Evolutionary conservation across 2,329 filamentous ascomycete species (phyloP).

Genomic region (Colletotrichum lindemuthianum): DNA sequence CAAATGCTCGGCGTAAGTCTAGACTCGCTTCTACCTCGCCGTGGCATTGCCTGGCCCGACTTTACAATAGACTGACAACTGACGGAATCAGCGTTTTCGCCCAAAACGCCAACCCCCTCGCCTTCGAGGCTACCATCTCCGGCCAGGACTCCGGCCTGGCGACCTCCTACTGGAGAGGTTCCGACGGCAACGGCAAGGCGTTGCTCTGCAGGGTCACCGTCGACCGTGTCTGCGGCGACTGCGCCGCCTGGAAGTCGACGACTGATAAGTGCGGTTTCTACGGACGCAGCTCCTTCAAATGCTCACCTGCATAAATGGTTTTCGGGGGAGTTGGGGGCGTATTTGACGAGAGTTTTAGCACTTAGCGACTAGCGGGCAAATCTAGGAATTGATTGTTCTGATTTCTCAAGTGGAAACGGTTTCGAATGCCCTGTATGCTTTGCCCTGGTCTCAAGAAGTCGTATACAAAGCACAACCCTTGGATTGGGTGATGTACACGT

Average conservation of each 20-base stretch:
- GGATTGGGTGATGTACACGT: too few relatives aligned
- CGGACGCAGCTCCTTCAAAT: background rate
- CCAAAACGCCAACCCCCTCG: slow-evolving; percentile 2
- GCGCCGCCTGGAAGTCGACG: slow-evolving; percentile 12
- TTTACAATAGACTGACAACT: background rate
- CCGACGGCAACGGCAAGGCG: background rate
- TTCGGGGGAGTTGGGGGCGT: too few relatives aligned
- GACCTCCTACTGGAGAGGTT: slow-evolving; percentile 10
- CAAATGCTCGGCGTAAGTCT: slow-evolving; percentile 14
- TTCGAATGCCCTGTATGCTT: too few relatives aligned
- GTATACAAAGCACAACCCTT: too few relatives aligned
- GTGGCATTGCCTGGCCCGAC: too few relatives aligned
- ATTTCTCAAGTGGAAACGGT: too few relatives aligned
- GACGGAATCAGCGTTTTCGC: background rate
- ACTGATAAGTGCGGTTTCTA: slow-evolving; percentile 17
- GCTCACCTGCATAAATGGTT: background rate
- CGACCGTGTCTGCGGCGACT: slow-evolving; percentile 12
- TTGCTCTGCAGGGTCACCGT: slow-evolving; percentile 21
- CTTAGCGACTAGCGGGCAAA: too few relatives aligned
- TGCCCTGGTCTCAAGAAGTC: too few relatives aligned
- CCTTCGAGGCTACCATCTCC: slow-evolving; percentile 11
- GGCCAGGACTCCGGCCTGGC: slow-evolving; percentile 11
- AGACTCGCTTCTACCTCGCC: too few relatives aligned
- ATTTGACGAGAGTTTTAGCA: too few relatives aligned
- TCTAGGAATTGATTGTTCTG: too few relatives aligned